A percentile compares a stretch with the other conserved stretches of the same genome.
phyloP scores from a whole-genome alignment of 2,329 filamentous ascomycete species.

The Rhexocercosporidium sp. region DNA sequence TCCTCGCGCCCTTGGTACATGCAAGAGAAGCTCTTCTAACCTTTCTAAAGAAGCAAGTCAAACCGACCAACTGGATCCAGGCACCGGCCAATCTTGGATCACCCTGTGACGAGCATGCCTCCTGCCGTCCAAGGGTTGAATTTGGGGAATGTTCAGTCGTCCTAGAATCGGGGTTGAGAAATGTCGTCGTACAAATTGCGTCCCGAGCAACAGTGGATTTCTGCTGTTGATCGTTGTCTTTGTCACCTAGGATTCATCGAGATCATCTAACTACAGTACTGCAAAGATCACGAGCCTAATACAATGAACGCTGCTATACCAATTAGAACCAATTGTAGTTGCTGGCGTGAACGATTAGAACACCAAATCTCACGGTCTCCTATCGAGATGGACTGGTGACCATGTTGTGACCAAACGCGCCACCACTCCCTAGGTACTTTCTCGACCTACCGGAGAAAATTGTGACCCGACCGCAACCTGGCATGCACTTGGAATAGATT shows the following conservation, averaged over 20 bases:
- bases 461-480: background rate
- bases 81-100: too few species aligned
- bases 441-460: background rate
- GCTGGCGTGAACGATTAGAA: too few species aligned
- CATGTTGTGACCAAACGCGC: background rate
- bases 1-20: background rate
- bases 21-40: background rate
- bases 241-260: background rate
- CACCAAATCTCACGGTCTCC: too few species aligned
- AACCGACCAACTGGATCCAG: background rate
- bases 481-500: background rate
- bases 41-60: background rate
- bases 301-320: too few species aligned
- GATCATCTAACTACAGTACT: background rate
- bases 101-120: background rate
- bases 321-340: too few species aligned
- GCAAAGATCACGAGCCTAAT: too few species aligned
- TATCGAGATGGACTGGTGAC: too few species aligned
- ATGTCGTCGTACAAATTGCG: background rate
- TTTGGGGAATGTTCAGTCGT: conserved; percentile 2
- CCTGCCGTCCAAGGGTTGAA: background rate
- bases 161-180: conserved; percentile 7
- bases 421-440: background rate
- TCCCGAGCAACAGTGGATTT: background rate
- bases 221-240: background rate